Percentiles rank a stretch among this genome's conserved stretches.
Conservation (phyloP, 257 asterid genomes). For the Haberlea rhodopensis region DNA sequence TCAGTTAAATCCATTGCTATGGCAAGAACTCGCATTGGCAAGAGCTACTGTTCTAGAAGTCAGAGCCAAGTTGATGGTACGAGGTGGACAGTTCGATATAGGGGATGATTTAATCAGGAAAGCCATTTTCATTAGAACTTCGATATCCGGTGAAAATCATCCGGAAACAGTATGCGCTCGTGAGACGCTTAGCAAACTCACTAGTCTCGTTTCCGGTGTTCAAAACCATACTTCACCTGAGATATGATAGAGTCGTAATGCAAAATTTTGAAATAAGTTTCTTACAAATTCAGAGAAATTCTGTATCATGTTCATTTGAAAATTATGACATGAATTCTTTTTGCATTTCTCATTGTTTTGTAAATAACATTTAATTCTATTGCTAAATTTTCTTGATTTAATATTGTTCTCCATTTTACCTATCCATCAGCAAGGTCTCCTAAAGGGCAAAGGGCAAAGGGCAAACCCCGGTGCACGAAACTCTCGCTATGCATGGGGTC, state of each 20-base stretch:
- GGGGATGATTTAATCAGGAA: constrained; percentile 89
- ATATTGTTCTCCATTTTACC: too few relatives aligned
- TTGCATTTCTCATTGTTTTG: not conserved
- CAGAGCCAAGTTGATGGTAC: constrained; percentile 81
- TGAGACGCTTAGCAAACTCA: constrained; percentile 77
- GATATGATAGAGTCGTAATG: constrained; percentile 32
- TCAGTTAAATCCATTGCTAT: constrained; percentile 79
- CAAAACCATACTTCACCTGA: constrained; percentile 59
- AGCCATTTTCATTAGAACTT: constrained; percentile 75
- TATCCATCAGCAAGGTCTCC: too few relatives aligned
- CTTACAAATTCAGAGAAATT: constrained; percentile 25
- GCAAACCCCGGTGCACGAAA: too few relatives aligned
- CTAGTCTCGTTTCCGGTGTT: constrained; percentile 69
- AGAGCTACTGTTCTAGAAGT: constrained; percentile 83
- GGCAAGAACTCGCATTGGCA: constrained; percentile 92
- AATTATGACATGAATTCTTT: not conserved
- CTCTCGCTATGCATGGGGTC: too few relatives aligned
- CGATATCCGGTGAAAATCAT: constrained; percentile 87
- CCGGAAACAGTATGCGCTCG: constrained; percentile 83
- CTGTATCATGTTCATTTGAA: not conserved
- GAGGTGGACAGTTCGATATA: constrained; percentile 84
- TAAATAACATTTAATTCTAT: too few relatives aligned
- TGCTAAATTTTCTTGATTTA: not conserved
- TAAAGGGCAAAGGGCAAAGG: too few relatives aligned
- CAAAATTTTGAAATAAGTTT: constrained; percentile 29